These are phyloP conservation scores for Hypoxylon lienhwacheense DNA, from an alignment of 495 filamentous ascomycete genomes.

Conservation along the genomic window DNA sequence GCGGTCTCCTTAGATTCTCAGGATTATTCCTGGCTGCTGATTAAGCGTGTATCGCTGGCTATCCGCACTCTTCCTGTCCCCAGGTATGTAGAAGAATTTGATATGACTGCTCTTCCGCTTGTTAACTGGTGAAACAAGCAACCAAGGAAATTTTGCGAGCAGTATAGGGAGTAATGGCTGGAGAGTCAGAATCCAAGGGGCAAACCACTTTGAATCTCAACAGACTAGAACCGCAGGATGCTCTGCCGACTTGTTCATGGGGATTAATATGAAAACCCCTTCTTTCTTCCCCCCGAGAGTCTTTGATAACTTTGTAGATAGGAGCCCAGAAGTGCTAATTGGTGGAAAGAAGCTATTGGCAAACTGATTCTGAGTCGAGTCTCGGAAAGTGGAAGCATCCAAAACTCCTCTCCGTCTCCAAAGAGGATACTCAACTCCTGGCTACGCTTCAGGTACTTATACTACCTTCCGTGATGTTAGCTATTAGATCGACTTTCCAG, in stretches of 20 bases:
- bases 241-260: slow-evolving; percentile 29
- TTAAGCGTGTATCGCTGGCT: neutral
- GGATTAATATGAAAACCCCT: slow-evolving; percentile 39
- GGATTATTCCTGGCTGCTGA: neutral
- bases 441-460: slow-evolving; percentile 15
- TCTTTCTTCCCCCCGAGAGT: slow-evolving; percentile 37
- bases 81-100: slow-evolving; percentile 27
- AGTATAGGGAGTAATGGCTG: slow-evolving; percentile 20
- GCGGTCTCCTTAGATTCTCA: neutral
- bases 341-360: slow-evolving; percentile 33
- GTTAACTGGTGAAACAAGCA: slow-evolving; percentile 35
- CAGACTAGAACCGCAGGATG: slow-evolving; percentile 29
- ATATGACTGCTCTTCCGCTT: slow-evolving; percentile 23
- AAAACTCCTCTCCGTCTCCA: slow-evolving; percentile 31
- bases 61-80: slow-evolving; percentile 32
- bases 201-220: slow-evolving; percentile 26
- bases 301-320: slow-evolving; percentile 37
- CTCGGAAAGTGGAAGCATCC: slow-evolving; percentile 39
- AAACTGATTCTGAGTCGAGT: slow-evolving; percentile 44
- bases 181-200: slow-evolving; percentile 25
- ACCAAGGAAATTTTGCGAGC: slow-evolving; percentile 21
- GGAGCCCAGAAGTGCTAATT: slow-evolving; percentile 29
- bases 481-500: neutral
- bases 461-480: neutral
- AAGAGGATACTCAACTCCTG: slow-evolving; percentile 30